Evolutionary conservation across 257 asterid species (phyloP), one percentile per base, ranked within the genome.

Genomic region (Capsicum chinense): DNA sequence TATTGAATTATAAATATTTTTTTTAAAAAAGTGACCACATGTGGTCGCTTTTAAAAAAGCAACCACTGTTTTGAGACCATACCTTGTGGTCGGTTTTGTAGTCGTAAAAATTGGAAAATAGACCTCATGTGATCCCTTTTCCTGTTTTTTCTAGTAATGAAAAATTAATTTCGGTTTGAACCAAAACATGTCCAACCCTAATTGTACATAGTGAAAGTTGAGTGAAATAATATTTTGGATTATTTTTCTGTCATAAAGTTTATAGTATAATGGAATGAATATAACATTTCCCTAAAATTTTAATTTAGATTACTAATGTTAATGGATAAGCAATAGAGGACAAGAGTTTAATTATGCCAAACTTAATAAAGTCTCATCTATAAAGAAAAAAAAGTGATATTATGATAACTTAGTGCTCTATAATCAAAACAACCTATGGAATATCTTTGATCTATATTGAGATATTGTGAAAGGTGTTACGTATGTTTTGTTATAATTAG

Each of bases 291-390:
- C 76, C 26, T 39, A 68, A 3, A 68, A 37, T 7, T 37, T 68
- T 15, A 68, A 37, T 15, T 37, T 15, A 39, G 54, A 39, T 37
- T 68, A 68, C 39, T 52, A 50, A 76, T 50, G 6, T 21, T 10
- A 50, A 76, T 76, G 81, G 44, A 76, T 76, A 6, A 76, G 47
- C 52, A 76, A 76, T 19, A 21, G 48, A 7, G 39, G 63, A 21
- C 19, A 76, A 26, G 81, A 52, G 13, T 52, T 76, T 21, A 26
- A 11, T 64, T 33, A 33, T 52, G 81, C 63, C 48, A 52, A 76
- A 21, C 71, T 26, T 26, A 33, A 33, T 47, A 76, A 76, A 76
- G 1, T 33, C 5, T 76, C 15, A 26, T 47, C 63, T 14, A 52
- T 7, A 76, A 76, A 74, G 15, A 39, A 63, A 63, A 70, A 9